Conservation (phyloP, 768 basidiomycete genomes). For the Tephrocybe sp. region DNA sequence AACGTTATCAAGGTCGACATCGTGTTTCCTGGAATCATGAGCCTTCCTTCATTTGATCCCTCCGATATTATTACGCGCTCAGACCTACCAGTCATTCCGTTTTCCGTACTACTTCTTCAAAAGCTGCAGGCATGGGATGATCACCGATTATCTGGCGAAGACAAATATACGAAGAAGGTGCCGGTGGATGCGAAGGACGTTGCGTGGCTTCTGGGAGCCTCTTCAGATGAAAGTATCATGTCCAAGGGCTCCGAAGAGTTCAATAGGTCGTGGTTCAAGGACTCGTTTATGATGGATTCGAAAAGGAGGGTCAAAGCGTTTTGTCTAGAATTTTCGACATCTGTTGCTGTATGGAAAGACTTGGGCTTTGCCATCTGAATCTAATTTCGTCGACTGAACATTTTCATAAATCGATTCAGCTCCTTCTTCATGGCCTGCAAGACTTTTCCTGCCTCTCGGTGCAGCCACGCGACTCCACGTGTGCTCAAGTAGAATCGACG, state of each 20-base stretch:
- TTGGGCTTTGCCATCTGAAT: too few species aligned
- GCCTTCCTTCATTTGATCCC: slow-evolving; percentile 11
- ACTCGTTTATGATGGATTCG: too few species aligned
- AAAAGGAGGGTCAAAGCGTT: too few species aligned
- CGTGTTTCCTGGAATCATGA: slow-evolving; percentile 18
- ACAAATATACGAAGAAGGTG: slow-evolving; percentile 12
- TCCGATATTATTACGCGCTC: slow-evolving; percentile 1
- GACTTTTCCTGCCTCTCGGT: too few species aligned
- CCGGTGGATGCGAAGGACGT: slow-evolving; percentile 14
- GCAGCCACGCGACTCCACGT: too few species aligned
- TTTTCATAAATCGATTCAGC: too few species aligned
- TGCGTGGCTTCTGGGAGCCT: slow-evolving; percentile 6
- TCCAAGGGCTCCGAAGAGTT: neutral
- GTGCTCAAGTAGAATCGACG: too few species aligned
- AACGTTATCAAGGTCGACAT: slow-evolving; percentile 16
- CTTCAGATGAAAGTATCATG: neutral
- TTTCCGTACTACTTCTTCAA: slow-evolving; percentile 15
- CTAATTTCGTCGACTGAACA: too few species aligned
- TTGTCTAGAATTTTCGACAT: too few species aligned
- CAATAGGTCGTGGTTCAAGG: too few species aligned
- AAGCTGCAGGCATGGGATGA: slow-evolving; percentile 21
- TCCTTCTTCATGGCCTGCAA: too few species aligned
- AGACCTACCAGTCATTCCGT: slow-evolving; percentile 15
- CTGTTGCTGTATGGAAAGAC: too few species aligned
- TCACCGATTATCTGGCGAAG: slow-evolving; percentile 15